Conservation (phyloP, 345 rosid genomes). For the Acer negundo region DNA sequence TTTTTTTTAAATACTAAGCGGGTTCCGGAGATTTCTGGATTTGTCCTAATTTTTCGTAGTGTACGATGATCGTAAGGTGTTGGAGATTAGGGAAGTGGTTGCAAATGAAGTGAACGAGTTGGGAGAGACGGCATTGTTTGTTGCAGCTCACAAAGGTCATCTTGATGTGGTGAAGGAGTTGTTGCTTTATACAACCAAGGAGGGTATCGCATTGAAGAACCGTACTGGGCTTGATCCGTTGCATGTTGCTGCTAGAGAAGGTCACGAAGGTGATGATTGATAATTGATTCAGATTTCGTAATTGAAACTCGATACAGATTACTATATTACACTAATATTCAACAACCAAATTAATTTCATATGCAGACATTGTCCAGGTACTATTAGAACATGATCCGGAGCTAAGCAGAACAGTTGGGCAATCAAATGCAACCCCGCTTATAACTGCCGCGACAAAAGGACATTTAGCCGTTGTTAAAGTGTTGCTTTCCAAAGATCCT, state of each 20-base stretch:
- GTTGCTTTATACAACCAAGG: conserved; percentile 56
- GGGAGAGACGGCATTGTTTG: conserved; percentile 88
- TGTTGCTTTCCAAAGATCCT: conserved; percentile 63
- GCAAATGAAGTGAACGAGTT: conserved; percentile 91
- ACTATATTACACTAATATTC: too few relatives aligned
- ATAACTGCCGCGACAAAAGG: conserved; percentile 83
- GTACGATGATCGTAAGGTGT: conserved; percentile 41
- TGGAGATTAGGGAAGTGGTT: conserved; percentile 65
- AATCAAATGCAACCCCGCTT: conserved; percentile 84
- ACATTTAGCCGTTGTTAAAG: conserved; percentile 57
- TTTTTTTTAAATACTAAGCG: too few relatives aligned
- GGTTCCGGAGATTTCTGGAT: too few relatives aligned
- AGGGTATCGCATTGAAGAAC: conserved; percentile 66
- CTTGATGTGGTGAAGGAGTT: conserved; percentile 73
- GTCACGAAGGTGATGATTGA: conserved; percentile 64
- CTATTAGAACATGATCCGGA: conserved; percentile 66
- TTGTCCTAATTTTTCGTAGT: neutral
- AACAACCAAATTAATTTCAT: neutral
- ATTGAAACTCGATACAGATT: neutral
- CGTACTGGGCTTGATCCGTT: conserved; percentile 67
- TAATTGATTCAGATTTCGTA: neutral
- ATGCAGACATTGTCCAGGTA: conserved; percentile 78
- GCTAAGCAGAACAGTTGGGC: conserved; percentile 70
- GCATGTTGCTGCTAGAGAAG: conserved; percentile 84
- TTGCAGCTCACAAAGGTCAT: conserved; percentile 88